Base-by-base conservation (phyloP, 306 rosid genomes). In the Fragaria vesca region DNA sequence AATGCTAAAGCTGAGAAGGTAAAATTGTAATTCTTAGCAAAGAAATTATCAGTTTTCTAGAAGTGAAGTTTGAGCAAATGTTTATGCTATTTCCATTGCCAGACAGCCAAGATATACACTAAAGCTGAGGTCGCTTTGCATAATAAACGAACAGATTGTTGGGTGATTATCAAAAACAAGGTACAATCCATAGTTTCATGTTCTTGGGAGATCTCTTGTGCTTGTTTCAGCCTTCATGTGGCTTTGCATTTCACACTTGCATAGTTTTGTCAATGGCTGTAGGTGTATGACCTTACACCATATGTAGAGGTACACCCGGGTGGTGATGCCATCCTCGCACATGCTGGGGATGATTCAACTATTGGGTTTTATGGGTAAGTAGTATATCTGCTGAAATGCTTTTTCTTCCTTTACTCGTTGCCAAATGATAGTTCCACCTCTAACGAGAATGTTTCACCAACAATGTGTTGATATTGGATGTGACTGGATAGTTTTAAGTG, bases 271-370 rank as follows among this genome's bases (percentile, higher is more conserved):
- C 76, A 9, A 30, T 81, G 66, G 42, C 50, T 69, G 58, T 69
- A 94, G 98, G 98, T 95, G 38, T 95, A 87, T 74, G 97, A 95
- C 81, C 91, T 95, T 55, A 92, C 97, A 78, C 79, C 98, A 34
- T 92, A 95, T 46, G 97, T 95, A 60, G 98, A 95, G 78, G 98
- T 91, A 83, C 98, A 95, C 85, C 98, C 98, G 3, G 98, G 98
- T 67, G 98, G 98, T 61, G 98, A 95, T 84, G 96, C 98, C 81
- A 95, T 95, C 84, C 84, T 92, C 69, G 80, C 88, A 55, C 97
- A 95, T 78, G 97, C 98, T 10, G 98, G 98, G 77, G 96, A 85
- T 78, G 96, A 91, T 83, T 85, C 98, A 79, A 93, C 97, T 24
- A 88, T 87, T 84, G 97, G 98, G 54, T 93, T 93, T 88, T 89